Percentiles rank a stretch among this genome's conserved stretches.
Evolutionary conservation across 345 rosid species (phyloP).

Genomic region (Stellera chamaejasme): DNA sequence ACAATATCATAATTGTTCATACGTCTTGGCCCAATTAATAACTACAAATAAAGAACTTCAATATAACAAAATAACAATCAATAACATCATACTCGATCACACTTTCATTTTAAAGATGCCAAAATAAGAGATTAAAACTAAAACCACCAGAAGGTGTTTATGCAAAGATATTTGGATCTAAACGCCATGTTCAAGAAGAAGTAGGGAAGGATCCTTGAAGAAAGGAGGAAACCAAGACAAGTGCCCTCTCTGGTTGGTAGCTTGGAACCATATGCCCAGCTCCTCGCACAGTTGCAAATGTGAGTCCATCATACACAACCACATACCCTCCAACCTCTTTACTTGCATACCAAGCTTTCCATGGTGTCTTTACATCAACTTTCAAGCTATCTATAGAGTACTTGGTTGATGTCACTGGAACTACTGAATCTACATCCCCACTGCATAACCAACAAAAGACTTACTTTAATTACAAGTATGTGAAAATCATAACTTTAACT

Average conservation of each 20-base stretch:
- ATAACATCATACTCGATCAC: too few relatives aligned
- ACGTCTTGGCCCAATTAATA: too few relatives aligned
- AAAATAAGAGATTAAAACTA: too few relatives aligned
- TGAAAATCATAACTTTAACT: too few relatives aligned
- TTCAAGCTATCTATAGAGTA: constrained; percentile 42
- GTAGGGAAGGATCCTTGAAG: constrained; percentile 12
- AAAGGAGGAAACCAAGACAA: constrained; percentile 39
- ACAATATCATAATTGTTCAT: too few relatives aligned
- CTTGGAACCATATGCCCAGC: constrained; percentile 64
- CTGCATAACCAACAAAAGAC: constrained; percentile 18
- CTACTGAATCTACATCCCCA: constrained; percentile 56
- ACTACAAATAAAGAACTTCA: too few relatives aligned
- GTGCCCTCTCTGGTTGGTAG: constrained; percentile 46
- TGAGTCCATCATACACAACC: constrained; percentile 44
- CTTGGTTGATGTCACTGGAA: constrained; percentile 44
- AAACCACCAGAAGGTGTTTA: too few relatives aligned
- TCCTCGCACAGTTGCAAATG: constrained; percentile 49
- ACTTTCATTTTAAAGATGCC: too few relatives aligned
- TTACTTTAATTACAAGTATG: too few relatives aligned
- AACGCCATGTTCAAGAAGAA: neutral
- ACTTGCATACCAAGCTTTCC: constrained; percentile 51
- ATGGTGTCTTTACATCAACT: constrained; percentile 32
- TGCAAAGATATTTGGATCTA: too few relatives aligned
- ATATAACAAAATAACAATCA: too few relatives aligned
- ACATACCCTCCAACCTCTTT: constrained; percentile 63